phyloP scores from a whole-genome alignment of 2,329 filamentous ascomycete species.

The Cladosporium sp. region DNA sequence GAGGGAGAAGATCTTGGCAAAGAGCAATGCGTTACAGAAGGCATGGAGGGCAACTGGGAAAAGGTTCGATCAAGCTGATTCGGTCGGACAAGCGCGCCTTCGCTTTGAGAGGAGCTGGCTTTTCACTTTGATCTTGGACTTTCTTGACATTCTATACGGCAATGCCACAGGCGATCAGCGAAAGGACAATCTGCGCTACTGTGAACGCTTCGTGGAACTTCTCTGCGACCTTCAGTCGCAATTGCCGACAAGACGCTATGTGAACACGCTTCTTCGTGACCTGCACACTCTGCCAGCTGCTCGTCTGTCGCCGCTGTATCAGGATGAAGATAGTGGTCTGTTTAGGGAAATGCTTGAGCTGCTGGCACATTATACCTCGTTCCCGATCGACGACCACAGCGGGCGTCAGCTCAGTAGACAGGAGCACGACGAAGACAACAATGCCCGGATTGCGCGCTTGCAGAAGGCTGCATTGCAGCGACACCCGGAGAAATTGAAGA shows the following conservation, averaged over 20 bases:
- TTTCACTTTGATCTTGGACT: conserved; percentile 77
- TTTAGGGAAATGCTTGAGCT: conserved; percentile 74
- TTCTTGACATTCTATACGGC: conserved; percentile 66
- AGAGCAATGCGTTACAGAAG: conserved; percentile 70
- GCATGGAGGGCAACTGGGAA: conserved; percentile 85
- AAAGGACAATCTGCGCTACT: conserved; percentile 65
- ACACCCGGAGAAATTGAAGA: conserved; percentile 85
- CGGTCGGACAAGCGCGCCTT: conserved; percentile 67
- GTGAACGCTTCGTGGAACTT: conserved; percentile 88
- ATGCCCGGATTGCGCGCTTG: conserved; percentile 65
- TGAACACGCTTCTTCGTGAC: conserved; percentile 81
- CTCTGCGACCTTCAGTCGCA: conserved; percentile 88
- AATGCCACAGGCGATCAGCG: conserved; percentile 25
- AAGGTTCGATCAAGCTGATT: conserved; percentile 80
- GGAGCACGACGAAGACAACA: conserved; percentile 75
- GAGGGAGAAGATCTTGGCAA: conserved; percentile 66
- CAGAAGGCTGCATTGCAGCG: conserved; percentile 72
- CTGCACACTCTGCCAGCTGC: conserved; percentile 75
- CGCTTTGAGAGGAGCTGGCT: conserved; percentile 93
- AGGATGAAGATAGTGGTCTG: conserved; percentile 59
- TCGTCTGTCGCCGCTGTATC: conserved; percentile 70
- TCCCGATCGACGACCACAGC: conserved; percentile 86
- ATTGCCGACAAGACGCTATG: conserved; percentile 85
- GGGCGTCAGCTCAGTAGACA: conserved; percentile 66
- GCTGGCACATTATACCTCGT: conserved; percentile 80